Evolutionary conservation across 441 rosid genomes (phyloP).

Genomic region (Eutrema salsugineum): DNA sequence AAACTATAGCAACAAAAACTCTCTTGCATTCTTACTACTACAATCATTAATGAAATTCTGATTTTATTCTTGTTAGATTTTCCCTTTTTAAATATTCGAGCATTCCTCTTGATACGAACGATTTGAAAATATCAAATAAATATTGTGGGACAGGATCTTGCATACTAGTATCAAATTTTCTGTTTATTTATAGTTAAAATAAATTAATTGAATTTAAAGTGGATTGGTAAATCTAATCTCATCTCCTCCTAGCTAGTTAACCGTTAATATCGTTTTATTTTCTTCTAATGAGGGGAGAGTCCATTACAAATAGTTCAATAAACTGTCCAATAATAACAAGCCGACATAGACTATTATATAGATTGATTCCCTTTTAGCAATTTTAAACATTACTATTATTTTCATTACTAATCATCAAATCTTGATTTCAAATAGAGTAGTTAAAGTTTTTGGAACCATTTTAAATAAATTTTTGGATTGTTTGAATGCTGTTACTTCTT

Average conservation of each 20-base stretch:
- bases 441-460: neutral
- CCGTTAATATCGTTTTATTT: slow-evolving; percentile 7
- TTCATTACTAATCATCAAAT: neutral
- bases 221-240: slow-evolving; percentile 1
- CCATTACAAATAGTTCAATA: neutral
- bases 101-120: too few species aligned
- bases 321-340: neutral
- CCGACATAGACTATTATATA: neutral
- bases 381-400: neutral
- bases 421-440: neutral
- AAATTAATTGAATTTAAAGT: neutral
- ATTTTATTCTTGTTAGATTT: too few species aligned
- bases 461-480: neutral
- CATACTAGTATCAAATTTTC: neutral
- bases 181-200: neutral
- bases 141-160: too few species aligned
- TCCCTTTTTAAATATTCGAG: too few species aligned
- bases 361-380: neutral
- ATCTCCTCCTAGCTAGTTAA: neutral
- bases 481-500: neutral
- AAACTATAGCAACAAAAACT: too few species aligned
- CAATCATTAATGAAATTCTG: too few species aligned
- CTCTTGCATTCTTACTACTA: too few species aligned
- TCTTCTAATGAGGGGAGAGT: slow-evolving; percentile 3
- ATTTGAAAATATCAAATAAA: too few species aligned